Evolutionary conservation across 495 filamentous ascomycete species (phyloP).

Genomic region (Penicillium pancosmium): DNA sequence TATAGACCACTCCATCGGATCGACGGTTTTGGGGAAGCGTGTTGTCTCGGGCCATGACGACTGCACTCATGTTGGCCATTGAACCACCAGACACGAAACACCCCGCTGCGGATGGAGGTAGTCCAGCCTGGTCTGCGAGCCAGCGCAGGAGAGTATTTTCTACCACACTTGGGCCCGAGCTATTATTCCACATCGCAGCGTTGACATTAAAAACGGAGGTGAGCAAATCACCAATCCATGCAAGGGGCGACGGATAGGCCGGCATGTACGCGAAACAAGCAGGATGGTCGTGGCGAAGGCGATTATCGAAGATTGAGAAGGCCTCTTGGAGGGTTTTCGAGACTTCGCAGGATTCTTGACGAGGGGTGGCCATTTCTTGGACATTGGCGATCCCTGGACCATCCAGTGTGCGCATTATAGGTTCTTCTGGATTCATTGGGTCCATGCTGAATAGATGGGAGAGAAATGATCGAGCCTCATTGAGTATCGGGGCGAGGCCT

Average conservation of each 20-base stretch:
- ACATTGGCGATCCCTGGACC: background rate
- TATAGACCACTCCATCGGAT: slow-evolving; percentile 20
- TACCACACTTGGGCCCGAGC: background rate
- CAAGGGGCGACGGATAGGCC: background rate
- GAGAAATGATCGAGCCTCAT: background rate
- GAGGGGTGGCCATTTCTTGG: background rate
- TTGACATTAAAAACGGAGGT: slow-evolving; percentile 1
- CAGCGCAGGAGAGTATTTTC: slow-evolving; percentile 13
- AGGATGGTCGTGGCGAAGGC: slow-evolving; percentile 2
- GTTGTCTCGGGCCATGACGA: slow-evolving; percentile 28
- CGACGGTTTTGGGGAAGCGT: slow-evolving; percentile 8
- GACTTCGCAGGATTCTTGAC: background rate
- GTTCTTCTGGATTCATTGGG: background rate
- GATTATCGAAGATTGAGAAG: slow-evolving; percentile 3
- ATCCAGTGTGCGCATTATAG: background rate
- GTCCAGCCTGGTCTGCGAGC: slow-evolving; percentile 17
- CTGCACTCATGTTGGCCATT: slow-evolving; percentile 30
- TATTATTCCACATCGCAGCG: slow-evolving; percentile 1
- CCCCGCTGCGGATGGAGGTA: slow-evolving; percentile 23
- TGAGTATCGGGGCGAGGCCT: background rate
- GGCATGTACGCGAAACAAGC: background rate
- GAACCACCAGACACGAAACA: slow-evolving; percentile 31
- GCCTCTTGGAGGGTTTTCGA: background rate
- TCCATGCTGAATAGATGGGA: background rate
- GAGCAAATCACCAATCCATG: background rate